Conservation (phyloP, 78 protist species). For the Guillardia theta region DNA sequence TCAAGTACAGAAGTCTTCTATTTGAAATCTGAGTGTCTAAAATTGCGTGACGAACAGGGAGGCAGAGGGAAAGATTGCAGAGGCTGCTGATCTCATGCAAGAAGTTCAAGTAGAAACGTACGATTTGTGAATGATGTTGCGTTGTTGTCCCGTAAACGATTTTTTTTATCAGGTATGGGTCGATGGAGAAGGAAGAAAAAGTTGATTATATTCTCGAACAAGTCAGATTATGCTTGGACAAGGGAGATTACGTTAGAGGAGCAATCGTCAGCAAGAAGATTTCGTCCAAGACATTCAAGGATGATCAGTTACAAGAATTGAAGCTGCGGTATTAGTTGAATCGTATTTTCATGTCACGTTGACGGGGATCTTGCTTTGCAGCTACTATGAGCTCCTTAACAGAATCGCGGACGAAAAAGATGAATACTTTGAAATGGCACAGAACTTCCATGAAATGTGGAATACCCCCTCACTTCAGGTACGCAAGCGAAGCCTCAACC, state of each 20-base stretch:
- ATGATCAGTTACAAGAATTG: not conserved
- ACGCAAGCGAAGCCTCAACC: not conserved
- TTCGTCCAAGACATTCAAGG: not conserved
- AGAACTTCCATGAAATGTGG: constrained; percentile 41
- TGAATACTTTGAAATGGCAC: not conserved
- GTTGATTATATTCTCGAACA: constrained; percentile 78
- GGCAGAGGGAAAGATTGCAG: constrained; percentile 58
- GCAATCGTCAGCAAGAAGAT: constrained; percentile 67
- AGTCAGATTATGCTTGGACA: constrained; percentile 68
- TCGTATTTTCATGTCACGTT: not conserved
- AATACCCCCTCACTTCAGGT: constrained; percentile 70
- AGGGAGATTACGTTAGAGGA: constrained; percentile 68
- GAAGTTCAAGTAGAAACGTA: constrained; percentile 77
- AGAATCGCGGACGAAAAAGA: not conserved
- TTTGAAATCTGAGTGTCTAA: not conserved
- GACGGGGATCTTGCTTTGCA: not conserved
- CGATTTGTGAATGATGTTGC: no score
- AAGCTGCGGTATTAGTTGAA: constrained; percentile 20
- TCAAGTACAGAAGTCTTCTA: not conserved
- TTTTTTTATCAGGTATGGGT: no score
- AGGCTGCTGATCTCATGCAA: constrained; percentile 72
- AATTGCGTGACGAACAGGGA: not conserved
- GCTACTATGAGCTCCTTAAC: not conserved
- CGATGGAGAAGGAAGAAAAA: constrained; percentile 79
- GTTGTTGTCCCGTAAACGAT: no score